Evolutionary conservation across 345 rosid species (phyloP), one percentile per base, ranked within the genome.

Genomic region (Angophora floribunda): DNA sequence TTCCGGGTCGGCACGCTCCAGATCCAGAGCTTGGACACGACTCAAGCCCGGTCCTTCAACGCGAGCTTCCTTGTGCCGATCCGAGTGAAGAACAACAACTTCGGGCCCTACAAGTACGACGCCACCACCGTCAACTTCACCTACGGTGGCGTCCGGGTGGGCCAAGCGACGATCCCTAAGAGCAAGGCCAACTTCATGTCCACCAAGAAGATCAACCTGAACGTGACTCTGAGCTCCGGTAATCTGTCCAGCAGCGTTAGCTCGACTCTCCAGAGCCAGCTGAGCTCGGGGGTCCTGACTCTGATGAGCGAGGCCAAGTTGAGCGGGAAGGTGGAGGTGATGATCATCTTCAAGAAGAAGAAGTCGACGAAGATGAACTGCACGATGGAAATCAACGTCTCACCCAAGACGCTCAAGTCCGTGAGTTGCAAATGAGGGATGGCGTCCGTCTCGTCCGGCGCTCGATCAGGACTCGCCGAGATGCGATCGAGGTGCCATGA

Each of bases 321-420:
- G 87, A 63, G 45, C 47, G 90, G 90, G 49, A 87, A 89, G 75
- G 87, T 70, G 87, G 85, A 89, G 70, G 10, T 87, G 75, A 52
- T 89, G 86, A 17, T 53, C 45, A 85, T 89, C 53, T 84, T 89
- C 59, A 87, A 89, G 90, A 89, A 89, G 89, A 89, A 87, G 89
- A 89, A 89, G 28, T 52, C 90, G 52, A 63, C 87, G 21, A 36
- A 87, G 67, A 89, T 89, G 90, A 70, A 87, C 53, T 89, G 90
- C 59, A 87, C 86, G 63, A 50, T 89, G 70, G 22, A 12, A 17
- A 82, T 87, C 44, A 6, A 89, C 65, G 88, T 89, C 13, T 0
- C 47, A 2, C 28, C 53, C 16, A 85, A 79, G 61, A 22, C 3
- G 67, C 59, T 88, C 87, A n/a, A 13, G n/a, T 85, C 87, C 50